These are phyloP conservation scores for Leccinum boreale DNA, from an alignment of 768 basidiomycete species.

Conservation along the genomic window DNA sequence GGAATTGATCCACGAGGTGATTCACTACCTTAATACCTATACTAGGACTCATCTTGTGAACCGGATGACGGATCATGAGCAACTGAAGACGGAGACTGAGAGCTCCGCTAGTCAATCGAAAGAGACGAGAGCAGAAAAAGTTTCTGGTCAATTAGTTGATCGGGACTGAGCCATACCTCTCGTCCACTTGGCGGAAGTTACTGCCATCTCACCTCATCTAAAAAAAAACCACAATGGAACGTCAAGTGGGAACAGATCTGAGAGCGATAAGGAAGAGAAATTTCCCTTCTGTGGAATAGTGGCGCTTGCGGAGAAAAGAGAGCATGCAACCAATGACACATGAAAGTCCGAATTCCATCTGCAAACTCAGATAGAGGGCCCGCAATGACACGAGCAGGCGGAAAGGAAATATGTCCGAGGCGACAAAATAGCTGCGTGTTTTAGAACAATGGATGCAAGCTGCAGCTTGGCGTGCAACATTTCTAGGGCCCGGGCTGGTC, in stretches of 20 bases:
- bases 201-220: constrained; percentile 16
- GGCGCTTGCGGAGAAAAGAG: constrained; percentile 25
- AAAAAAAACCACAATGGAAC: constrained; percentile 5
- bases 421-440: constrained; percentile 7
- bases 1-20: constrained; percentile 26
- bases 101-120: constrained; percentile 9
- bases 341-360: constrained; percentile 31
- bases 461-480: constrained; percentile 6
- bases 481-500: constrained; percentile 6
- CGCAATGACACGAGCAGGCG: constrained; percentile 9
- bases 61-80: constrained; percentile 13
- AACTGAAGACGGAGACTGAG: constrained; percentile 18
- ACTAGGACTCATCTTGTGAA: constrained; percentile 7
- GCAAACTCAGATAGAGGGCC: constrained; percentile 28
- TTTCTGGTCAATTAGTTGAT: constrained; percentile 16
- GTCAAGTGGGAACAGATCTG: constrained; percentile 20
- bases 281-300: constrained; percentile 15
- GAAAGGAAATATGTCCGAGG: constrained; percentile 5
- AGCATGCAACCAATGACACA: constrained; percentile 25
- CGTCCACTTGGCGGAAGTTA: constrained; percentile 11
- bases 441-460: constrained; percentile 8
- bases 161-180: constrained; percentile 11
- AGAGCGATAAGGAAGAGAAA: constrained; percentile 19
- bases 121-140: constrained; percentile 12
- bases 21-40: constrained; percentile 13